Evolutionary conservation across 2,329 filamentous ascomycete species (phyloP), one percentile per base, ranked within the genome.

Genomic region (Diaporthe vaccinii): DNA sequence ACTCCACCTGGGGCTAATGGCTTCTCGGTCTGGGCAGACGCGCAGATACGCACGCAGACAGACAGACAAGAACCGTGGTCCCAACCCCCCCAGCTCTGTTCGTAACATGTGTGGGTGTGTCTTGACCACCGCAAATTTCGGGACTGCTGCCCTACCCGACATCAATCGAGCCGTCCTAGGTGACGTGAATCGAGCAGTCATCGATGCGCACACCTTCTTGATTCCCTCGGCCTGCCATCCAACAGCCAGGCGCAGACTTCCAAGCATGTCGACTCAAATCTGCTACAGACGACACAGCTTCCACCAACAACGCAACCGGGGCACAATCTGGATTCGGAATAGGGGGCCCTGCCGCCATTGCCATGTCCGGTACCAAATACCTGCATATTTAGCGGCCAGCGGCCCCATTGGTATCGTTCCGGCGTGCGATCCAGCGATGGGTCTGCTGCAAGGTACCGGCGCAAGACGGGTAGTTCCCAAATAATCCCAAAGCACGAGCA

Each of bases 391-490:
- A 68, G 65, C 65, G 65, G 65, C 65, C 46, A 68, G 65, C 65
- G 65, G 46, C 46, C 65, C 62, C 46, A 51, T 68, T 28, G 65
- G 31, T 53, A 53, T 10, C 65, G 46, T 68, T 51, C 61, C 46
- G 46, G 31, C n/a, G 10, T 68, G 65, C 49, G 65, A 53, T 53
- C 46, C 65, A 53, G 49, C 65, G 31, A 51, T 46, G 28, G 44
- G 44, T 53, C 62, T 51, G 62, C 44, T 68, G 65, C 65, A 68
- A 68, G 65, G 65, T 68, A 68, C 65, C 65, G 65, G 39, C 34
- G 46, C 65, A 39, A 41, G 22, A 68, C 65, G 65, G 49, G 49
- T 68, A 68, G 46, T 51, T 53, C 65, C 65, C 46, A 46, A 68
- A 68, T 68, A 68, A 68, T 68, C 20, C 62, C 62, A 53, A 51